phyloP scores from a whole-genome alignment of 148 eudicot genomes.

The Salicornia ramosissima region DNA sequence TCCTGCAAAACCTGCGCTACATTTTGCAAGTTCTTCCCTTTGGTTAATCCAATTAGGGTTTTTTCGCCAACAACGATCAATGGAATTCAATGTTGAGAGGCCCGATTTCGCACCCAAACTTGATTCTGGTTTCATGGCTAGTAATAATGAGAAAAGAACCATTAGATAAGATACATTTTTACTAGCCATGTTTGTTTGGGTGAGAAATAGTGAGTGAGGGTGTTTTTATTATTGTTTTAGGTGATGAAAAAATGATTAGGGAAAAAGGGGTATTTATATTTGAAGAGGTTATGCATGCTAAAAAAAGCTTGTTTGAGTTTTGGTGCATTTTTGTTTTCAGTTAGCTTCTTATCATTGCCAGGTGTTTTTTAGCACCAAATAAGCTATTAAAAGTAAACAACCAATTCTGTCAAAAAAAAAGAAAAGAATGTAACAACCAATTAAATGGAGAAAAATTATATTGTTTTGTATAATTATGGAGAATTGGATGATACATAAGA shows the following conservation, averaged over 20 bases:
- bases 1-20: conserved; percentile 63
- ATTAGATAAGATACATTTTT: conserved; percentile 8
- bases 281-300: not conserved
- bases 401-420: not conserved
- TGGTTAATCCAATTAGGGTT: conserved; percentile 49
- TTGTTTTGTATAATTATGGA: conserved; percentile 5
- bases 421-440: not conserved
- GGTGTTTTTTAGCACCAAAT: conserved; percentile 6
- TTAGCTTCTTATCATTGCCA: conserved; percentile 4
- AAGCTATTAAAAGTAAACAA: conserved; percentile 17
- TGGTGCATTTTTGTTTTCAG: not conserved
- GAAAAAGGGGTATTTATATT: conserved; percentile 1
- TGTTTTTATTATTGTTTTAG: conserved; percentile 1
- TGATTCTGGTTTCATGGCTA: conserved; percentile 7
- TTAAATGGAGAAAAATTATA: no score
- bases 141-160: conserved; percentile 9
- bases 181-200: conserved; percentile 16
- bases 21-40: conserved; percentile 50
- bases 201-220: not conserved
- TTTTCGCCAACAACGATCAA: conserved; percentile 67
- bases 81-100: conserved; percentile 38
- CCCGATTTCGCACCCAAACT: conserved; percentile 17
- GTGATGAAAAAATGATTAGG: not conserved
- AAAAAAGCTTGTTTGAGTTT: not conserved
- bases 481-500: not conserved